Base-by-base conservation (phyloP, 345 rosid species). In the Euphorbia pulcherrima region DNA sequence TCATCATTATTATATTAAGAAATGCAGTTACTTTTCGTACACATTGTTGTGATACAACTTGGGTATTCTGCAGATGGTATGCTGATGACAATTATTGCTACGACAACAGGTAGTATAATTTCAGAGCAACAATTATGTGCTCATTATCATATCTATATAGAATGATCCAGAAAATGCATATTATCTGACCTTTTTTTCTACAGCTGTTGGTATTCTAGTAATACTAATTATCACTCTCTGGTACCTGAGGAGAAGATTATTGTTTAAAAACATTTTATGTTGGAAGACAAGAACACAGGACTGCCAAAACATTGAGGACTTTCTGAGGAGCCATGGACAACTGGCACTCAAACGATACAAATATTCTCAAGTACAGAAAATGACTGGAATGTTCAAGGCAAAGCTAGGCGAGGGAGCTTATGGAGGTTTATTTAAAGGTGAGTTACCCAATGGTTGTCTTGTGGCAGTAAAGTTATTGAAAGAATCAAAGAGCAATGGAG, bases 401-500 rank as follows among this genome's bases (percentile, higher is more conserved):
- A 75, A 72, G 16, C 24, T 85, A 17, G 86, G 84, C 1, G 72
- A 78, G 47, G 85, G 87, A 1, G 83, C 82, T 11, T 78, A 54
- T 40, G 83, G 82, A 0, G 47, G 41, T 10, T 83, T 81, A 4
- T 81, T 78, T 33, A 81, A 40, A 24, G 86, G 84, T 56, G 64
- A 76, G 58, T 33, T 84, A 1, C 21, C 30, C 0, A 76, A 78
- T 51, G 88, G 83, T 24, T 73, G 58, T 1, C 39, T 62, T 9
- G 71, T 80, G 5, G 81, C 83, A 14, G 74, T 78, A 2, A 82
- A 84, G 54, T 10, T 78, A 27, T 30, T 76, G 5, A 68, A 52
- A 4, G 47, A 74, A 11, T 50, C 71, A 4, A 53, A 58, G 20
- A 72, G 65, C 20, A 50, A 71, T 30, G 74, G 79, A 0, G 78